These are phyloP conservation scores for Annona squamosa DNA, from an alignment of 164 flowering plant species.

Conservation along the genomic window DNA sequence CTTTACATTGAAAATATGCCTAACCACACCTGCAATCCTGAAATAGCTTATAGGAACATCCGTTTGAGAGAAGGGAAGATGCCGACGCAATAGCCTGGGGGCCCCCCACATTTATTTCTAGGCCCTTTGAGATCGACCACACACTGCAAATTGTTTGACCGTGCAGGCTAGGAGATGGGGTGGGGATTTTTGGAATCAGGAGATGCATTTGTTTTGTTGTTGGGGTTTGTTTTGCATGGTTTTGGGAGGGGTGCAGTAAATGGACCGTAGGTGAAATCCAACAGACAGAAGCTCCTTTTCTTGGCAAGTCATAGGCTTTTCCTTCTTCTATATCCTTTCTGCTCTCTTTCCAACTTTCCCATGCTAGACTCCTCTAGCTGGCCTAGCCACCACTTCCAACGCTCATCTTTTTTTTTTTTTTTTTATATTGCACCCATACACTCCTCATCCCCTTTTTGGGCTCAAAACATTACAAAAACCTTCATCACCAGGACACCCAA, in stretches of 20 bases:
- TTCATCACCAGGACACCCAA: background rate
- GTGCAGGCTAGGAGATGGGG: background rate
- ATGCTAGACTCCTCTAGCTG: background rate
- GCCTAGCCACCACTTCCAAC: background rate
- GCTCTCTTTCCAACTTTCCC: background rate
- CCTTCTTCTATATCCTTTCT: background rate
- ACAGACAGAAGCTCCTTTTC: background rate
- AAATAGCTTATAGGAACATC: too few species aligned
- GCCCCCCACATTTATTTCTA: slow-evolving; percentile 3
- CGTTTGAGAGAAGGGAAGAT: background rate
- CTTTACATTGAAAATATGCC: too few species aligned
- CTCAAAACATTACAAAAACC: too few species aligned
- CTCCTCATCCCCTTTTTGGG: background rate
- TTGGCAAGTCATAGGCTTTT: background rate
- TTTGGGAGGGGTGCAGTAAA: background rate
- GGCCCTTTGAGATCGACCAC: slow-evolving; percentile 7
- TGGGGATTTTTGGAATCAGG: slow-evolving; percentile 2
- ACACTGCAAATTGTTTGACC: slow-evolving; percentile 4
- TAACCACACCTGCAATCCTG: too few species aligned
- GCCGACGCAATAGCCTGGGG: background rate
- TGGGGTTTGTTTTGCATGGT: slow-evolving; percentile 1
- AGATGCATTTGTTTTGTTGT: background rate
- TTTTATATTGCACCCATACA: background rate
- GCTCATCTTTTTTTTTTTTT: background rate
- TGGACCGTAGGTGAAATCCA: background rate